Evolutionary conservation across 139 green algal species (phyloP).

Genomic region (Volvox reticuliferus): DNA sequence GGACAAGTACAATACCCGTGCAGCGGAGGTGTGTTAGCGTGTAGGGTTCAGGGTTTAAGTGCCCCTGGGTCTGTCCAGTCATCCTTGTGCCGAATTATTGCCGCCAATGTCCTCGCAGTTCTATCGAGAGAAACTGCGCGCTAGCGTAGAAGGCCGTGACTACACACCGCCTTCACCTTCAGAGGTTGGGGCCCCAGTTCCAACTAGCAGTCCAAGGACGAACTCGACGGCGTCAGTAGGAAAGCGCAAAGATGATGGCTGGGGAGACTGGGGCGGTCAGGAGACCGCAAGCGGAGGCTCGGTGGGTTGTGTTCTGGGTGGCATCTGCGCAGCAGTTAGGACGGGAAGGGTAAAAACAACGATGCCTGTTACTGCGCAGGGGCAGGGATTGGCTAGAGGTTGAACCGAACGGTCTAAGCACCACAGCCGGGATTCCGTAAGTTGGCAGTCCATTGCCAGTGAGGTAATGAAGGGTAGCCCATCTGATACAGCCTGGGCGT

Average conservation of each 20-base stretch:
- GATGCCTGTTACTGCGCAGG: no score
- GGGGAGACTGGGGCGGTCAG: constrained; percentile 86
- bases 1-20: constrained; percentile 96
- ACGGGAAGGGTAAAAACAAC: no score
- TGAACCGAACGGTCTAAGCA: no score
- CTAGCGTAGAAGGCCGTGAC: constrained; percentile 82
- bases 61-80: no score
- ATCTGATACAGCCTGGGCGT: no score
- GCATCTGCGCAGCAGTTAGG: no score
- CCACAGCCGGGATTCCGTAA: no score
- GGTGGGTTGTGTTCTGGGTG: background rate
- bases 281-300: background rate
- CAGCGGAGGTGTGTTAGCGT: constrained; percentile 72
- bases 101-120: constrained; percentile 60
- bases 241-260: constrained; percentile 58
- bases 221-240: background rate
- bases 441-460: no score
- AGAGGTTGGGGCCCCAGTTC: constrained; percentile 19
- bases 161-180: constrained; percentile 81
- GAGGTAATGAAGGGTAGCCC: no score
- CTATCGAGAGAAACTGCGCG: constrained; percentile 90
- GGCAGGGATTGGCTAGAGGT: no score
- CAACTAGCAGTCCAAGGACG: background rate
- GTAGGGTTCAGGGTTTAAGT: background rate
- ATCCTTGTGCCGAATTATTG: background rate